Percentiles rank a stretch among this genome's conserved stretches.
These are phyloP conservation scores for Ophiostoma montium DNA, from an alignment of 2,329 filamentous ascomycete species.

Conservation along the genomic window DNA sequence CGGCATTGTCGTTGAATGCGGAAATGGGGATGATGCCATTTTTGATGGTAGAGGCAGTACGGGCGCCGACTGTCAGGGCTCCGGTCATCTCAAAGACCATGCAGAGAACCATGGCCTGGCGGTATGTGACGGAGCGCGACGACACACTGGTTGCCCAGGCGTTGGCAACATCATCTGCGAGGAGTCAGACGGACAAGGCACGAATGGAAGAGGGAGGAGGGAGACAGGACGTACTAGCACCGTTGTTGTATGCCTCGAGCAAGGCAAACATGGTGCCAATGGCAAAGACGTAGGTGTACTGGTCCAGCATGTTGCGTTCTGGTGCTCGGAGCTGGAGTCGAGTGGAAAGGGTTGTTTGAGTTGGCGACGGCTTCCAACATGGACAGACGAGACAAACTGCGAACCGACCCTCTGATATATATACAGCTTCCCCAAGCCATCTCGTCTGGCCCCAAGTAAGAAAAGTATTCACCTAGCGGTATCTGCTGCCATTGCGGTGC, in stretches of 20 bases:
- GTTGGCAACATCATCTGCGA: conserved; percentile 67
- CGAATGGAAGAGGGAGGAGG: not conserved
- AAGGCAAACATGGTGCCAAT: conserved; percentile 65
- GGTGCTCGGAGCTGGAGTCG: not conserved
- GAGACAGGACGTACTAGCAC: conserved; percentile 44
- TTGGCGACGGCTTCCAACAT: not conserved
- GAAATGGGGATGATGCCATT: conserved; percentile 54
- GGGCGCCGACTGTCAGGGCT: conserved; percentile 51
- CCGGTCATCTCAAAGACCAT: conserved; percentile 55
- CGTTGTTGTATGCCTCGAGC: conserved; percentile 67
- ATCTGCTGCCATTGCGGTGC: not conserved
- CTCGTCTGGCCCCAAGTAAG: not conserved
- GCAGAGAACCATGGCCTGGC: conserved; percentile 53
- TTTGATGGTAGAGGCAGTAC: conserved; percentile 66
- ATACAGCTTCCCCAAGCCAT: not conserved
- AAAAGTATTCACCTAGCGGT: not conserved
- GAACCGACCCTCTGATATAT: not conserved
- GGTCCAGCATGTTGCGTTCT: conserved; percentile 25
- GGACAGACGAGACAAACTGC: not conserved
- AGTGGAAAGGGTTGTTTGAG: not conserved
- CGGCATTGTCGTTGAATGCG: conserved; percentile 45
- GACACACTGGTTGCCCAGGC: conserved; percentile 71
- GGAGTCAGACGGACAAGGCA: not conserved
- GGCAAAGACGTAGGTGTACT: conserved; percentile 59
- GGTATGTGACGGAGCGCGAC: conserved; percentile 59